Percentiles rank a stretch among this genome's conserved stretches.
Evolutionary conservation across 2,329 filamentous ascomycete species (phyloP).

Genomic region (Allantophomopsis lycopodina): DNA sequence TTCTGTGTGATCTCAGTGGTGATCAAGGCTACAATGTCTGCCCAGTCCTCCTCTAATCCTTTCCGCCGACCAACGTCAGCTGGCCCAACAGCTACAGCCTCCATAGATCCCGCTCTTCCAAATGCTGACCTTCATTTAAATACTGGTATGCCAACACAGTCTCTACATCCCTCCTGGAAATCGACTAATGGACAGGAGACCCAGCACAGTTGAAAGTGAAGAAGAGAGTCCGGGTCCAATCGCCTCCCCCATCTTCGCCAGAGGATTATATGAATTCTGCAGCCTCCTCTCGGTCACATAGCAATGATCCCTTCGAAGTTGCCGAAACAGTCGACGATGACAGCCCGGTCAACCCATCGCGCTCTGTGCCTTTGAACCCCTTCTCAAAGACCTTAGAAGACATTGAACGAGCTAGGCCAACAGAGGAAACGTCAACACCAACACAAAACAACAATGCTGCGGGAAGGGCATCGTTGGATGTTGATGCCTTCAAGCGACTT

Average conservation of each 20-base stretch:
- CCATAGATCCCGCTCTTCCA: not conserved
- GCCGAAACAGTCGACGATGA: conserved; percentile 10
- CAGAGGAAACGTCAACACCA: not conserved
- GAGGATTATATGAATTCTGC: conserved; percentile 9
- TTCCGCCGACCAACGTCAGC: conserved; percentile 15
- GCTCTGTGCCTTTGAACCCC: conserved; percentile 29
- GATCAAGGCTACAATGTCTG: conserved; percentile 1
- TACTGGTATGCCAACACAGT: not conserved
- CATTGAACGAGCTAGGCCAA: conserved; percentile 22
- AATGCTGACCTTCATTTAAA: not conserved
- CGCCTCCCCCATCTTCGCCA: conserved; percentile 40
- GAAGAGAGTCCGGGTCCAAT: conserved; percentile 56
- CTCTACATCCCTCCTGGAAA: not conserved
- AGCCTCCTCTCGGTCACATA: conserved; percentile 15
- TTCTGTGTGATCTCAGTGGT: too few species aligned
- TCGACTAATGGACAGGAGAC: not conserved
- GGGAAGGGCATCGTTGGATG: conserved; percentile 43
- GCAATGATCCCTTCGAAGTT: conserved; percentile 16
- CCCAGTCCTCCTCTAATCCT: conserved; percentile 18
- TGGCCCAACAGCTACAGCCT: conserved; percentile 5
- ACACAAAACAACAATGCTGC: conserved; percentile 12
- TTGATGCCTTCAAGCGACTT: conserved; percentile 64
- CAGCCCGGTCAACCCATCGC: conserved; percentile 5
- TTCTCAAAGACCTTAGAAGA: conserved; percentile 43
- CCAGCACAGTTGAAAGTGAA: conserved; percentile 30